Conservation (phyloP, 1,284 basidiomycete genomes). For the Ceratobasidium sp. region DNA sequence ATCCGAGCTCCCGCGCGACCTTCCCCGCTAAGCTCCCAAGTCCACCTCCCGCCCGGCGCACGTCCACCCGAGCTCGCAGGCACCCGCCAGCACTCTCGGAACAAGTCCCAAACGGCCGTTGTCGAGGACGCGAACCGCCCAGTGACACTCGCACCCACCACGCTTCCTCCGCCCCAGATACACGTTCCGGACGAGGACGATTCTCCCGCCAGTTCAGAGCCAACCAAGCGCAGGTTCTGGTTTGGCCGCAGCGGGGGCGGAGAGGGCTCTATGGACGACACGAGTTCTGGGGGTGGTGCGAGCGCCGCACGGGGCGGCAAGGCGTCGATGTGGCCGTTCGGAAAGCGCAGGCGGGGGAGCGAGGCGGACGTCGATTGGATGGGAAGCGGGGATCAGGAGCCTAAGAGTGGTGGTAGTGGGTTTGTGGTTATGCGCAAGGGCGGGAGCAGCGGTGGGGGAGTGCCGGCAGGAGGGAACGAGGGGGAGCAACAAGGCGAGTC, state of each 20-base stretch:
- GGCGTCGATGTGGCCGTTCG: constrained; percentile 27
- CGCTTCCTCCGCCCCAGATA: constrained; percentile 17
- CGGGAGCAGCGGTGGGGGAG: background rate
- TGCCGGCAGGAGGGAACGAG: background rate
- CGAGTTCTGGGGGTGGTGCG: constrained; percentile 9
- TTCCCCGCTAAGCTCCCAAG: constrained; percentile 19
- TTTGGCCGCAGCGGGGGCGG: constrained; percentile 35
- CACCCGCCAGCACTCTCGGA: constrained; percentile 60
- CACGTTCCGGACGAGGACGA: constrained; percentile 27
- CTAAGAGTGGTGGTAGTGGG: background rate
- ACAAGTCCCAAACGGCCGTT: constrained; percentile 80
- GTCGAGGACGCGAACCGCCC: constrained; percentile 61
- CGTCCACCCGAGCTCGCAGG: constrained; percentile 34
- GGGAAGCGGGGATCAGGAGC: too few relatives aligned
- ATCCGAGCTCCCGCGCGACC: constrained; percentile 56
- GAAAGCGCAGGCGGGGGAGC: constrained; percentile 18
- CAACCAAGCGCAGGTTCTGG: constrained; percentile 35
- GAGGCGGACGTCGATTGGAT: constrained; percentile 28
- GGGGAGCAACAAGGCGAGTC: constrained; percentile 8
- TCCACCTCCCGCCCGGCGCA: constrained; percentile 25
- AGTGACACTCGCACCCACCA: constrained; percentile 15
- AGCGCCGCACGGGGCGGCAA: background rate
- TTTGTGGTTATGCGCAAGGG: background rate
- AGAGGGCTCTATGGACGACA: constrained; percentile 25
- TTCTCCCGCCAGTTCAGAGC: constrained; percentile 32